Conservation (phyloP, 306 rosid species). For the Abrus pulchellus region DNA sequence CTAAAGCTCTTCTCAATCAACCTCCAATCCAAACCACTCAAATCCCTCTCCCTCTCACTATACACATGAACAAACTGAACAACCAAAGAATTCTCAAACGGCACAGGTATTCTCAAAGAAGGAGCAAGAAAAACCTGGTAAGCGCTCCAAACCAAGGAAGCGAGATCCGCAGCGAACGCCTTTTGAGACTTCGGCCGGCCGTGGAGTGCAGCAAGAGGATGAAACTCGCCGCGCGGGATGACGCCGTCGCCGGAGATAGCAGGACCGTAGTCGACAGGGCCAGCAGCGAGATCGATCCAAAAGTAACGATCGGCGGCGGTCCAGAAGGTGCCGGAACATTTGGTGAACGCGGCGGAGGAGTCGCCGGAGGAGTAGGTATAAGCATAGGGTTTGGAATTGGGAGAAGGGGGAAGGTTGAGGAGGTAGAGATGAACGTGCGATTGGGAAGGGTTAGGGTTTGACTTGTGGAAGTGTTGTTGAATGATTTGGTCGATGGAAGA, state of each 20-base stretch:
- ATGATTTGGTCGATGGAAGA: slow-evolving; percentile 64
- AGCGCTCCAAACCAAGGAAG: slow-evolving; percentile 80
- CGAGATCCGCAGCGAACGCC: slow-evolving; percentile 77
- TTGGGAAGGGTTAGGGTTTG: slow-evolving; percentile 49
- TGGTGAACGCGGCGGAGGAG: slow-evolving; percentile 77
- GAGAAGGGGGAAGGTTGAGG: slow-evolving; percentile 49
- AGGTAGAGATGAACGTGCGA: slow-evolving; percentile 66
- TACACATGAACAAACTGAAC: slow-evolving; percentile 79
- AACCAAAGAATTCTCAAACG: slow-evolving; percentile 68
- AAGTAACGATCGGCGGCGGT: slow-evolving; percentile 70
- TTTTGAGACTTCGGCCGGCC: slow-evolving; percentile 76
- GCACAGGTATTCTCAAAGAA: slow-evolving; percentile 80
- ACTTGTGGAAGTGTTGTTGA: slow-evolving; percentile 59
- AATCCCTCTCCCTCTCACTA: slow-evolving; percentile 43
- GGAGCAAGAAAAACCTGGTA: slow-evolving; percentile 91
- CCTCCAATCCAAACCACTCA: slow-evolving; percentile 74
- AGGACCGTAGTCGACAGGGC: slow-evolving; percentile 93
- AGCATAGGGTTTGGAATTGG: slow-evolving; percentile 68
- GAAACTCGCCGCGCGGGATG: slow-evolving; percentile 87
- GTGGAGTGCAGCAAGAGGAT: slow-evolving; percentile 81
- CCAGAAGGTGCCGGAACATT: slow-evolving; percentile 83
- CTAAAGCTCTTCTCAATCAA: slow-evolving; percentile 67
- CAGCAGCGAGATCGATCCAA: slow-evolving; percentile 95
- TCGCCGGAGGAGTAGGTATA: slow-evolving; percentile 69
- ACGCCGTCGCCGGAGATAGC: slow-evolving; percentile 88